phyloP scores from a whole-genome alignment of 768 basidiomycete genomes.

The Lentinula boryana region DNA sequence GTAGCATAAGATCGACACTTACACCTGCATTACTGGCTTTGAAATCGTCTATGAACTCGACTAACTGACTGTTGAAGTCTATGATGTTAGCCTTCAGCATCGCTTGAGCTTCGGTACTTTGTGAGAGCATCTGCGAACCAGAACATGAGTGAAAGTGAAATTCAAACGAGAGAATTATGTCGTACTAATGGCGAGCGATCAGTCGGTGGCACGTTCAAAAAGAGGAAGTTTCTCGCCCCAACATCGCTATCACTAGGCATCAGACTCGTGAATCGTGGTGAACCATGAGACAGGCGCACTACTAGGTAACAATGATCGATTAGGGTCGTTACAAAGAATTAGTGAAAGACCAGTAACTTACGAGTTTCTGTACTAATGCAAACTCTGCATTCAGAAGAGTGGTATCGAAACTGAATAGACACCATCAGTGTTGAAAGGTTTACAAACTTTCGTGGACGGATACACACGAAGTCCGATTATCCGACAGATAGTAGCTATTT shows the following conservation, averaged over 20 bases:
- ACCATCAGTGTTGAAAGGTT: neutral
- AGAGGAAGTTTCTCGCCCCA: conserved; percentile 52
- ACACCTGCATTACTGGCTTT: conserved; percentile 40
- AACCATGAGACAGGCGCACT: conserved; percentile 15
- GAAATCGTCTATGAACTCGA: conserved; percentile 33
- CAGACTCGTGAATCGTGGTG: neutral
- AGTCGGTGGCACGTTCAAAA: conserved; percentile 40
- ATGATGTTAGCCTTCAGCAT: conserved; percentile 40
- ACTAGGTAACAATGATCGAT: conserved; percentile 17
- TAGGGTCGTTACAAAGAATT: conserved; percentile 3
- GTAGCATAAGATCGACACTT: conserved; percentile 12
- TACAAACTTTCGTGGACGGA: too few species aligned
- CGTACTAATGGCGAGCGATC: conserved; percentile 36
- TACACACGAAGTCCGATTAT: conserved; percentile 44
- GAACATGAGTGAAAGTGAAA: neutral
- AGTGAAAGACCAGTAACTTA: conserved; percentile 18
- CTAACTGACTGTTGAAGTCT: conserved; percentile 47
- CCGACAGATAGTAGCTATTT: conserved; percentile 41
- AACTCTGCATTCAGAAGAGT: conserved; percentile 44
- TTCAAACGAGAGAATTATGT: neutral
- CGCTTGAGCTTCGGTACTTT: conserved; percentile 31
- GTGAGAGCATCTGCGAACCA: conserved; percentile 37
- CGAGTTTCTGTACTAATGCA: conserved; percentile 41
- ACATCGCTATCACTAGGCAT: conserved; percentile 24
- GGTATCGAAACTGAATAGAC: conserved; percentile 36